Percentiles rank a stretch among this genome's conserved stretches.
Evolutionary conservation across 805 yeast genomes (phyloP).

Genomic region (Saccharomycopsis capsularis): DNA sequence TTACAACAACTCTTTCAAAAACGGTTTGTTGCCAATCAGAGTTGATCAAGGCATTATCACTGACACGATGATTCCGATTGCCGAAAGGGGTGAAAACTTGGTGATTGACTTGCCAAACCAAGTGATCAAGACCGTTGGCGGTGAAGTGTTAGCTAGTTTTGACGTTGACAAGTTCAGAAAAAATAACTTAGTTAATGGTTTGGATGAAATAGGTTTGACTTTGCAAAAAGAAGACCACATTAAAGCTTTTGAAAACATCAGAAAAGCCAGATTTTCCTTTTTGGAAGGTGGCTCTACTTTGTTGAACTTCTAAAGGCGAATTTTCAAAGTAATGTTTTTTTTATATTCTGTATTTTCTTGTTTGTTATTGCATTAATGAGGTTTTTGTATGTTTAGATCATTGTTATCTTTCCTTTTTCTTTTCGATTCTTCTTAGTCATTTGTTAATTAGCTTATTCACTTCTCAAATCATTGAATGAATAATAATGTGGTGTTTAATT

Average conservation of each 20-base stretch:
- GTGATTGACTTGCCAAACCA: conserved; percentile 85
- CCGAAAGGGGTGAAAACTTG: conserved; percentile 61
- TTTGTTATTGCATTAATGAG: background rate
- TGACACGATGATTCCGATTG: conserved; percentile 71
- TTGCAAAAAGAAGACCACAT: conserved; percentile 81
- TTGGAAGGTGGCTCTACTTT: conserved; percentile 81
- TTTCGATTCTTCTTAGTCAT: too few relatives aligned
- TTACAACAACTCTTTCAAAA: conserved; percentile 94
- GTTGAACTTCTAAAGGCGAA: conserved; percentile 27
- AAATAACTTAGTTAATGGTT: conserved; percentile 89
- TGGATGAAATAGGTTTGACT: conserved; percentile 95
- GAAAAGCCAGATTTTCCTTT: conserved; percentile 81
- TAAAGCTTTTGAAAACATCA: conserved; percentile 60
- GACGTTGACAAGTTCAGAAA: conserved; percentile 90
- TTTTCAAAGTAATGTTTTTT: background rate
- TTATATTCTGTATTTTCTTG: background rate
- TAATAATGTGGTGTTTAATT: too few relatives aligned
- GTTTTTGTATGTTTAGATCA: too few relatives aligned
- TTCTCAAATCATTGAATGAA: too few relatives aligned
- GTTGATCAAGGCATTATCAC: conserved; percentile 70
- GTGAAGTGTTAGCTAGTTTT: conserved; percentile 71
- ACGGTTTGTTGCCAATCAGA: conserved; percentile 90
- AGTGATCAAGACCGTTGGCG: conserved; percentile 59
- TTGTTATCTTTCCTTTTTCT: too few relatives aligned
- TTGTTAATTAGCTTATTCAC: too few relatives aligned